phyloP scores from a whole-genome alignment of 2,329 filamentous ascomycete genomes.

The Aureobasidium sp. region DNA sequence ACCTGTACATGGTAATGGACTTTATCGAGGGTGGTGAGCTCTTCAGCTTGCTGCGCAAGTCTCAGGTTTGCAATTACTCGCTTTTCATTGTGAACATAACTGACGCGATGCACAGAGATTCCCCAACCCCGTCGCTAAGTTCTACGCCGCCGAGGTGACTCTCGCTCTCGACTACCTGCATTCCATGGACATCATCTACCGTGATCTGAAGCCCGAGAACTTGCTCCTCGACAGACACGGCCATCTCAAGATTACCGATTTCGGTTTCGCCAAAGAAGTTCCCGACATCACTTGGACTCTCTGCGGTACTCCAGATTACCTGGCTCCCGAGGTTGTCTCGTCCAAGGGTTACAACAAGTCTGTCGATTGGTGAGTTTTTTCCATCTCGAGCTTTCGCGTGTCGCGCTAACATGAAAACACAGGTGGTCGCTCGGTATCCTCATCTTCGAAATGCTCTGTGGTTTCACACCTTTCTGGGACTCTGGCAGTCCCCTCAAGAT shows the following conservation, averaged over 20 bases:
- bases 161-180: constrained; percentile 93
- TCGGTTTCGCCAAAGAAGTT: constrained; percentile 96
- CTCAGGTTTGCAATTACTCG: constrained; percentile 54
- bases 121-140: constrained; percentile 96
- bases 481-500: constrained; percentile 97
- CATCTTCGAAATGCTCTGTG: constrained; percentile 99
- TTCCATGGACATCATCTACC: constrained; percentile 91
- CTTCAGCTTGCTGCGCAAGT: constrained; percentile 91
- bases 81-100: constrained; percentile 9
- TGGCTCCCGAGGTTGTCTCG: constrained; percentile 93
- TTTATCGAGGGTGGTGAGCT: constrained; percentile 98
- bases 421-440: constrained; percentile 99
- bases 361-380: constrained; percentile 76
- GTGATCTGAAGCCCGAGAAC: constrained; percentile 94
- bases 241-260: constrained; percentile 95
- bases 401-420: constrained; percentile 6
- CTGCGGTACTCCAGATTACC: constrained; percentile 94
- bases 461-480: constrained; percentile 99
- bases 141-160: constrained; percentile 96
- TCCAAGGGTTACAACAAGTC: constrained; percentile 99
- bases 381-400: background rate
- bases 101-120: constrained; percentile 60
- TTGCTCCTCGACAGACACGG: constrained; percentile 84
- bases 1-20: constrained; percentile 99
- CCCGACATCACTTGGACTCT: constrained; percentile 99